Evolutionary conservation across 2,329 filamentous ascomycete species (phyloP), one percentile per base, ranked within the genome.

Genomic region (Trichoderma asperellum): DNA sequence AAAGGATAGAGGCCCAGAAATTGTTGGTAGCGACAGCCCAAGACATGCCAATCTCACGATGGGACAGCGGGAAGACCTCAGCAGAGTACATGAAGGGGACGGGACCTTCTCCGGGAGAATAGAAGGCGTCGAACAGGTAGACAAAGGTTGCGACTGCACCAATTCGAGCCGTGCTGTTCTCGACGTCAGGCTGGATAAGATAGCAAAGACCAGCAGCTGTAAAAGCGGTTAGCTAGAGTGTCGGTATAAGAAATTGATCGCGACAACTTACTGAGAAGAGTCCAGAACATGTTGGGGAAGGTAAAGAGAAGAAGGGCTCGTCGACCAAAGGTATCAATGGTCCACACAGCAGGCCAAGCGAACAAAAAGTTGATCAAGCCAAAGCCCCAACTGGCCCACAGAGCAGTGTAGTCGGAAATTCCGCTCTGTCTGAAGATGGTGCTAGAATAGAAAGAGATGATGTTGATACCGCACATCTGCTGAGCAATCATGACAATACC

Each of bases 401-500:
- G 75, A 0, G 82, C 80, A 0, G 76, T 78, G 60, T 79, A 79
- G 10, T 77, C 73, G 24, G 72, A 74, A n/a, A 81, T 80, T 14
- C 82, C 82, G 12, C 81, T 81, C 40, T 81, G 72, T 34, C 77
- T 76, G 71, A 86, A 86, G 55, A 86, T 83, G 2, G 80, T 82
- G 2, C 80, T 78, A 10, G 79, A 82, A 72, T 86, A 86, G 58
- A 84, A 86, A 5, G 84, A 80, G 53, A 86, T 84, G 58, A 85
- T 83, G 67, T 84, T 85, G 74, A 85, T 84, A 52, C 86, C 87
- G 70, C 86, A 88, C 81, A 90, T 85, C 74, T 90, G 88, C 73
- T 90, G 87, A 0, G 81, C 82, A 73, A 89, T 87, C 89, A 93
- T 92, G 72, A 92, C 89, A 0, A 87, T 86, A 71, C 86, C 88